Evolutionary conservation across 2,329 filamentous ascomycete species (phyloP), one percentile per base, ranked within the genome.

Genomic region (Botryosphaeria dothidea): DNA sequence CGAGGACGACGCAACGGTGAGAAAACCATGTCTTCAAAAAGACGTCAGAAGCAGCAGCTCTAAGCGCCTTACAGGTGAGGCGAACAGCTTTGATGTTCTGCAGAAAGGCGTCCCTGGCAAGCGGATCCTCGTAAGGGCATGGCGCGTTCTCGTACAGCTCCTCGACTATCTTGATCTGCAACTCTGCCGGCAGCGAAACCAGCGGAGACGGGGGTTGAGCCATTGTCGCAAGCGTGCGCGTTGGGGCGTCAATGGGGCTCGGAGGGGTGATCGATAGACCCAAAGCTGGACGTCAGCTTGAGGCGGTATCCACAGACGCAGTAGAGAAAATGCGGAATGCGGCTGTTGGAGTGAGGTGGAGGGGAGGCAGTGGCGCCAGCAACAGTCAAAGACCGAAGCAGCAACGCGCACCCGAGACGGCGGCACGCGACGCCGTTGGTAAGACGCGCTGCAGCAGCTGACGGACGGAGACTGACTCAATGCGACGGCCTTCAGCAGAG

Each of bases 21-120:
- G 60, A 57, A 38, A 68, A 68, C 36, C 54, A 68, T 15, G 63
- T 67, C 43, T 67, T 65, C 4, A 64, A 63, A 27, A 68, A 68
- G 13, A 67, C 9, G 31, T 58, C 54, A 15, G 63, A 34, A 4
- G 67, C 66, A 5, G 67, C 67, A 31, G 65, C 51, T n/a, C 54
- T 54, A 6, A 68, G 66, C 9, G 57, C 6, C 56, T 62, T 68
- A 41, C 67, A 65, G 23, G 66, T 64, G 23, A 68, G 66, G 23
- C 66, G 65, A 13, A 66, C 65, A 15, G 66, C 60, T 19, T 65
- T 61, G 45, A 67, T 48, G 51, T 67, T 65, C 57, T 62, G 64
- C 17, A 66, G 67, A n/a, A 69, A 63, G 19, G 48, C 27, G 17
- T 65, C 60, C 21, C 61, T 36, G 56, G 41, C 56, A 45, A 60